These are phyloP conservation scores for Nakazawaea holstii DNA, from an alignment of 805 yeast species.

Conservation along the genomic window DNA sequence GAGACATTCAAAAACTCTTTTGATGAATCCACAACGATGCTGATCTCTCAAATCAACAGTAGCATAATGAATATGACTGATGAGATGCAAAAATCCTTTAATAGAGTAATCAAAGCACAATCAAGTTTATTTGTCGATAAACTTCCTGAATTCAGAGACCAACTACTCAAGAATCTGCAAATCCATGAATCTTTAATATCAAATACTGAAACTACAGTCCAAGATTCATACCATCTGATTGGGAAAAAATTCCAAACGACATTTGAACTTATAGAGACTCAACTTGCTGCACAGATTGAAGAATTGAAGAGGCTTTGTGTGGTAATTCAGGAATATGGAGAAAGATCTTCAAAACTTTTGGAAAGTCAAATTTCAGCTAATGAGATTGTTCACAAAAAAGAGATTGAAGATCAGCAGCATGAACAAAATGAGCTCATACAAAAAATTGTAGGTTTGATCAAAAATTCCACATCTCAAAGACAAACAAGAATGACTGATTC, in stretches of 20 bases:
- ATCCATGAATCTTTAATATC: background rate
- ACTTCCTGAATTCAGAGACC: background rate
- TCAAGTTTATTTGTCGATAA: background rate
- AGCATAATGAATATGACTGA: background rate
- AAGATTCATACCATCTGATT: background rate
- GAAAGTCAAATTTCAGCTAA: background rate
- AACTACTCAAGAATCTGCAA: background rate
- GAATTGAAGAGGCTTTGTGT: background rate
- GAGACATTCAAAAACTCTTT: background rate
- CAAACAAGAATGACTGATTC: background rate
- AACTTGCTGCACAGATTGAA: background rate
- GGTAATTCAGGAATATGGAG: background rate
- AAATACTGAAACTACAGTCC: background rate
- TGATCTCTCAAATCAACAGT: background rate
- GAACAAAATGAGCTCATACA: background rate
- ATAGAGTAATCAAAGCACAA: background rate
- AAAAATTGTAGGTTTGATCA: background rate
- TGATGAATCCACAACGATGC: background rate
- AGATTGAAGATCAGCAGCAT: conserved; percentile 1
- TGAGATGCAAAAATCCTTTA: background rate
- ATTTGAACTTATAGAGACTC: background rate
- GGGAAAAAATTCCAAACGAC: background rate
- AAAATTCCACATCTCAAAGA: background rate
- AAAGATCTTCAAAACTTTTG: background rate
- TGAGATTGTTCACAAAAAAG: conserved; percentile 1